These are phyloP conservation scores for Fusarium caatingaense DNA, from an alignment of 2,329 filamentous ascomycete species.

Conservation along the genomic window DNA sequence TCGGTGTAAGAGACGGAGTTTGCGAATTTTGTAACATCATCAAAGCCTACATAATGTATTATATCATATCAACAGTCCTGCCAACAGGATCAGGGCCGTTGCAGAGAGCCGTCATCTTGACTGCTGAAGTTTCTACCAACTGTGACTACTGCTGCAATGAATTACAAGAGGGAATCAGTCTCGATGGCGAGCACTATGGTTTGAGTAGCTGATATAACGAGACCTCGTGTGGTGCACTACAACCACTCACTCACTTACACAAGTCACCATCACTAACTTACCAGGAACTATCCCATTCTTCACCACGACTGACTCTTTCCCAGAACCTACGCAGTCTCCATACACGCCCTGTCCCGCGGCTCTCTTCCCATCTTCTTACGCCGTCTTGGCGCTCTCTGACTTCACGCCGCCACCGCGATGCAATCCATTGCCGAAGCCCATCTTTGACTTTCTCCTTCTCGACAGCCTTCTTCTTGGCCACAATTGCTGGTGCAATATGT, in stretches of 20 bases:
- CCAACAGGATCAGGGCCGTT: conserved; percentile 7
- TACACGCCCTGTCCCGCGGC: conserved; percentile 65
- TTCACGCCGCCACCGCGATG: conserved; percentile 65
- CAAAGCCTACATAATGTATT: conserved; percentile 44
- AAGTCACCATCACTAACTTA: conserved; percentile 33
- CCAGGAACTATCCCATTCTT: conserved; percentile 36
- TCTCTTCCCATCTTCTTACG: conserved; percentile 61
- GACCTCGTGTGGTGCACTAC: neutral
- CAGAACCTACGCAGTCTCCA: conserved; percentile 73
- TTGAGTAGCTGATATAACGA: neutral
- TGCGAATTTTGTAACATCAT: conserved; percentile 40
- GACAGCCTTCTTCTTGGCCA: conserved; percentile 71
- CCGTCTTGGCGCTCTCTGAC: conserved; percentile 62
- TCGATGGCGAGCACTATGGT: neutral
- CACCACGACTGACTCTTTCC: conserved; percentile 67
- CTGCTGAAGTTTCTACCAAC: neutral
- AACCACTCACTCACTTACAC: conserved; percentile 4
- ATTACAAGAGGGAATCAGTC: neutral
- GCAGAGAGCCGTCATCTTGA: neutral
- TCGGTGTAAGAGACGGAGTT: conserved; percentile 9
- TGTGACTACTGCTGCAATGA: conserved; percentile 13
- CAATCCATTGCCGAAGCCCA: conserved; percentile 72
- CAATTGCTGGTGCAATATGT: conserved; percentile 67
- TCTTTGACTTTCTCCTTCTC: conserved; percentile 77
- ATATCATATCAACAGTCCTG: conserved; percentile 42